Conservation (phyloP, 2,329 filamentous ascomycete genomes). For the Botrytis medusae region DNA sequence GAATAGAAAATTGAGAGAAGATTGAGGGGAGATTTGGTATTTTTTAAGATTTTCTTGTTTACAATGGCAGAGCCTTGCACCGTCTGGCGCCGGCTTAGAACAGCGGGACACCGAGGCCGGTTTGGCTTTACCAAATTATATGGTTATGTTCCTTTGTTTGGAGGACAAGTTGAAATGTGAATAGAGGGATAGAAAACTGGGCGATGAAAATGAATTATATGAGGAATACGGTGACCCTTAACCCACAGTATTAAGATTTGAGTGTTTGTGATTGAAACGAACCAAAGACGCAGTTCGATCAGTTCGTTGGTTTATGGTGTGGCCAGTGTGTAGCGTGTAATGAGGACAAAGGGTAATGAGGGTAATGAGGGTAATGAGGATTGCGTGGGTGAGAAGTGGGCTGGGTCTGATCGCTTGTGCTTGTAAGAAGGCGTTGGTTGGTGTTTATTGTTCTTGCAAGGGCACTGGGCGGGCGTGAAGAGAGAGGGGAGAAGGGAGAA, state of each 20-base stretch:
- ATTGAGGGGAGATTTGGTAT: slow-evolving; percentile 25
- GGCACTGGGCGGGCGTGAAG: not conserved
- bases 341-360: not conserved
- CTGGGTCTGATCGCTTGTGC: not conserved
- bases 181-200: slow-evolving; percentile 26
- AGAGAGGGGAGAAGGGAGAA: not conserved
- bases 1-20: slow-evolving; percentile 28
- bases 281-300: slow-evolving; percentile 13
- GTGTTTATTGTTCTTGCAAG: not conserved
- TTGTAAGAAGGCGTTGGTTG: not conserved
- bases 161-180: slow-evolving; percentile 25
- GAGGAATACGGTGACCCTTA: slow-evolving; percentile 32
- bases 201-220: slow-evolving; percentile 32
- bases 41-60: not conserved
- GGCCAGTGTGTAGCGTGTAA: not conserved
- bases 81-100: slow-evolving; percentile 40
- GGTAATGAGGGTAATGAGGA: not conserved
- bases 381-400: not conserved
- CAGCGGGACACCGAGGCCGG: slow-evolving; percentile 39
- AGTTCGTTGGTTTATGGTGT: slow-evolving; percentile 7
- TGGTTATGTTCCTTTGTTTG: slow-evolving; percentile 29
- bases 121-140: slow-evolving; percentile 38
- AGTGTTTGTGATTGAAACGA: not conserved
- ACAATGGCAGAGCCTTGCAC: slow-evolving; percentile 39
- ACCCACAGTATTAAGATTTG: not conserved